Percentiles rank a stretch among this genome's conserved stretches.
phyloP scores from a whole-genome alignment of 345 rosid genomes.

The Fremontodendron californicum region DNA sequence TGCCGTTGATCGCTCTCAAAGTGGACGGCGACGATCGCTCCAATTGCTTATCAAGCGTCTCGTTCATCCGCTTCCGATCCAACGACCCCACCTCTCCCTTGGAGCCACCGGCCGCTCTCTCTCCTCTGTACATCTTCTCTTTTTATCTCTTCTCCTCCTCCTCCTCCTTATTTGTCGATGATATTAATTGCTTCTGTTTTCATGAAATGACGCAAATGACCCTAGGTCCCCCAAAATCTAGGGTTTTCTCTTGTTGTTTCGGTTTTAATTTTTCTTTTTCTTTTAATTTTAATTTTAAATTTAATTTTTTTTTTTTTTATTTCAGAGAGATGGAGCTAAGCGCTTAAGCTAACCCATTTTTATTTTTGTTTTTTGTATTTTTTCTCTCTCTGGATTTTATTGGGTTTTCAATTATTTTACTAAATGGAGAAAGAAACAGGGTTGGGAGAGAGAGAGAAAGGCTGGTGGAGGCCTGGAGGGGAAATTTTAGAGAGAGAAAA shows the following conservation, averaged over 20 bases:
- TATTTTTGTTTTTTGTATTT: too few relatives aligned
- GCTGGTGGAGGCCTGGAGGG: too few relatives aligned
- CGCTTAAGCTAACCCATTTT: conserved; percentile 15
- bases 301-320: not conserved
- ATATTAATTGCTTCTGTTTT: not conserved
- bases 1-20: conserved; percentile 56
- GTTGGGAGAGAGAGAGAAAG: conserved; percentile 11
- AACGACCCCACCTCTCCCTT: conserved; percentile 52
- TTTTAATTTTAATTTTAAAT: too few relatives aligned
- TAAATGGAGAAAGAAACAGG: conserved; percentile 3
- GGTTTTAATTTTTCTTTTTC: not conserved
- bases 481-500: not conserved
- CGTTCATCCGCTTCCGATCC: conserved; percentile 83
- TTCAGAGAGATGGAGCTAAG: not conserved
- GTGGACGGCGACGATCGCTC: conserved; percentile 81
- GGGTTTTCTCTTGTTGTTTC: conserved; percentile 11
- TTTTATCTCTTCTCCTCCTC: not conserved
- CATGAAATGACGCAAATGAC: conserved; percentile 17
- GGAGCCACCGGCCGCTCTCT: conserved; percentile 52
- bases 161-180: conserved; percentile 13
- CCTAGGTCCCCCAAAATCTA: conserved; percentile 12
- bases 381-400: not conserved
- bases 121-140: conserved; percentile 44
- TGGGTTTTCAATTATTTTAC: conserved; percentile 11
- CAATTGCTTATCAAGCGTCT: conserved; percentile 63